Evolutionary conservation across 2,329 filamentous ascomycete species (phyloP).

Genomic region (Aspergillus transmontanensis): DNA sequence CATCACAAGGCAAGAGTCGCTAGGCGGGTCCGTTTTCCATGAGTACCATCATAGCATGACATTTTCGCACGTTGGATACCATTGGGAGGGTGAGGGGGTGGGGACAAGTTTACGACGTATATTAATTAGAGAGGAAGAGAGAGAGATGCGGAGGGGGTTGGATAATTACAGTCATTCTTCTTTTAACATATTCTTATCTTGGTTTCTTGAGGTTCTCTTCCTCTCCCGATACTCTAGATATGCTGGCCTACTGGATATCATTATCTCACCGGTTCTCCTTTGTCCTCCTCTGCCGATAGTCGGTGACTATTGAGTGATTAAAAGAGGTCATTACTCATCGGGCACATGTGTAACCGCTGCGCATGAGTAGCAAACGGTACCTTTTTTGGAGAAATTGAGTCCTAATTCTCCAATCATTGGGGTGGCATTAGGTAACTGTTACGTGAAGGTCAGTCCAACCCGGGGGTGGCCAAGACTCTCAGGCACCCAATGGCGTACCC

Average conservation of each 20-base stretch:
- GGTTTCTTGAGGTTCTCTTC: neutral
- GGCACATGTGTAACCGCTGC: neutral
- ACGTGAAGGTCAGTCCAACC: neutral
- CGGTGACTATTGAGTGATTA: neutral
- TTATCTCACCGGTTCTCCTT: neutral
- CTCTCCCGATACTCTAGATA: neutral
- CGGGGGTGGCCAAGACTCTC: neutral
- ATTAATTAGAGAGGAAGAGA: too few species aligned
- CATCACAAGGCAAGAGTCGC: neutral
- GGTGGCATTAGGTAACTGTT: neutral
- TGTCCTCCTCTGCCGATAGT: neutral
- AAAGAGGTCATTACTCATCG: neutral
- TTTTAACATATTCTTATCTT: neutral
- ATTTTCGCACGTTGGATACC: neutral
- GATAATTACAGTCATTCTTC: neutral
- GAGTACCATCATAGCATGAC: neutral
- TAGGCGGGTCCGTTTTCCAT: neutral
- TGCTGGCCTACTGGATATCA: neutral
- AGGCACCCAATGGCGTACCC: slow-evolving; percentile 3
- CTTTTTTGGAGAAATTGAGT: neutral
- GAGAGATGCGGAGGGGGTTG: neutral
- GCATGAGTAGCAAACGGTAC: neutral
- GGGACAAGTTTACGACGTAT: neutral
- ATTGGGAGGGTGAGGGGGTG: neutral
- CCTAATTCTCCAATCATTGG: neutral